A percentile compares a stretch with the other conserved stretches of the same genome.
phyloP scores from a whole-genome alignment of 345 rosid species.

The Bruguiera parviflora region DNA sequence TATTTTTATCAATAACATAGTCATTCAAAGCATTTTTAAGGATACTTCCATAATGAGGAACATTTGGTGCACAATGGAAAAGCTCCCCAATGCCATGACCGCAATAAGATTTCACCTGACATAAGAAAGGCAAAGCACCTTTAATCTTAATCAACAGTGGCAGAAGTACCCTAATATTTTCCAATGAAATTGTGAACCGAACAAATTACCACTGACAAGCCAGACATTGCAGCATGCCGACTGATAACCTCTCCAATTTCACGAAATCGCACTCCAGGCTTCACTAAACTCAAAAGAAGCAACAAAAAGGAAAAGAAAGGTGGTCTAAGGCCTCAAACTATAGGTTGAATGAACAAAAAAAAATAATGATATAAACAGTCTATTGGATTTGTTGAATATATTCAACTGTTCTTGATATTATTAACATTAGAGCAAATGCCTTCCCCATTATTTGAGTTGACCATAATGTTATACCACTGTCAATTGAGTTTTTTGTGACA shows the following conservation, averaged over 20 bases:
- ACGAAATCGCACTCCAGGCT: slow-evolving; percentile 92
- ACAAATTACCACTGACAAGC: slow-evolving; percentile 83
- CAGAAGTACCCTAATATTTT: background rate
- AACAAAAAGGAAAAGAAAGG: slow-evolving; percentile 9
- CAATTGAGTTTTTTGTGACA: too few species aligned
- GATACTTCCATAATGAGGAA: slow-evolving; percentile 95
- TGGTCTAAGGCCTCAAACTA: background rate
- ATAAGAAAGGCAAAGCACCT: slow-evolving; percentile 7
- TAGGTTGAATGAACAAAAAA: background rate
- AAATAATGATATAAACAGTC: too few species aligned
- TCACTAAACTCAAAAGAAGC: slow-evolving; percentile 45
- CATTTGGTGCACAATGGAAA: slow-evolving; percentile 95
- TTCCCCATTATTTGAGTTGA: too few species aligned
- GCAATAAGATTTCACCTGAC: slow-evolving; percentile 85
- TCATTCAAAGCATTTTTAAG: slow-evolving; percentile 26
- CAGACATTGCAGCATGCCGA: slow-evolving; percentile 91
- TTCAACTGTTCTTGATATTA: too few species aligned
- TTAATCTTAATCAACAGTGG: background rate
- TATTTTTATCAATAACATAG: background rate
- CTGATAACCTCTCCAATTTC: slow-evolving; percentile 88
- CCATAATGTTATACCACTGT: too few species aligned
- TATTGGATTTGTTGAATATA: too few species aligned
- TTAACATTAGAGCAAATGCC: too few species aligned
- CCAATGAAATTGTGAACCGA: background rate
- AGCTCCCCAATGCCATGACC: slow-evolving; percentile 99